These are phyloP conservation scores for Stagonosporopsis rhizophila DNA, from an alignment of 2,329 filamentous ascomycete genomes.

Conservation along the genomic window DNA sequence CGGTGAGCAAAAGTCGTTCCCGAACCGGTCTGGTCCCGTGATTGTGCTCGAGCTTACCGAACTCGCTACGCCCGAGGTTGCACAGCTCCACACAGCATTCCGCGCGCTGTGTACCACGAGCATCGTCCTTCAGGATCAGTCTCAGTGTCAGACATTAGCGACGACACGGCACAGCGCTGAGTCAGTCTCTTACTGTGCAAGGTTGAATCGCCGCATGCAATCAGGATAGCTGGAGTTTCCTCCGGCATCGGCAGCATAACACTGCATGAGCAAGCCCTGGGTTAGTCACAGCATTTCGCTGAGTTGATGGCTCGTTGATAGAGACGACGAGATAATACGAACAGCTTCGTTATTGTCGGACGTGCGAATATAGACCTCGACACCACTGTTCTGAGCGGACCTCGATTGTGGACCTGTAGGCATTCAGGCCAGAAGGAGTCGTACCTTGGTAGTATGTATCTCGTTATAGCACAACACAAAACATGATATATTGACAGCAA, in stretches of 20 bases:
- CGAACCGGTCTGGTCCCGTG: constrained; percentile 40
- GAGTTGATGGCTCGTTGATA: not conserved
- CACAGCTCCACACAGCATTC: constrained; percentile 11
- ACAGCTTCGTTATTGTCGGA: not conserved
- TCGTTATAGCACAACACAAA: not conserved
- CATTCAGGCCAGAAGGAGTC: not conserved
- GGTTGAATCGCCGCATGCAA: constrained; percentile 3
- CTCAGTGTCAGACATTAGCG: constrained; percentile 4
- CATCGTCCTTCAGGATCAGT: constrained; percentile 6
- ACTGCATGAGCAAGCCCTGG: not conserved
- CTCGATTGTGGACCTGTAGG: not conserved
- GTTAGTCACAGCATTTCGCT: not conserved
- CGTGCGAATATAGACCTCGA: not conserved
- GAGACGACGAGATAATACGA: not conserved
- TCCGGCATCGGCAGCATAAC: constrained; percentile 9
- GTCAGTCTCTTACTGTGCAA: constrained; percentile 4
- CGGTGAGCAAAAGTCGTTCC: constrained; percentile 23
- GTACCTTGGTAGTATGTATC: not conserved
- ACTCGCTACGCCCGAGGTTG: constrained; percentile 5
- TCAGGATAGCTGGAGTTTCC: not conserved
- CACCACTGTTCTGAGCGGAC: not conserved
- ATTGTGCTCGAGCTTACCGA: constrained; percentile 19
- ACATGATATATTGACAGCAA: not conserved
- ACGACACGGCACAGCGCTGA: constrained; percentile 1
- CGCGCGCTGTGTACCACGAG: constrained; percentile 5